These are phyloP conservation scores for Mucor indicus DNA, from an alignment of 371 early-diverging fungal genomes.

Conservation along the genomic window DNA sequence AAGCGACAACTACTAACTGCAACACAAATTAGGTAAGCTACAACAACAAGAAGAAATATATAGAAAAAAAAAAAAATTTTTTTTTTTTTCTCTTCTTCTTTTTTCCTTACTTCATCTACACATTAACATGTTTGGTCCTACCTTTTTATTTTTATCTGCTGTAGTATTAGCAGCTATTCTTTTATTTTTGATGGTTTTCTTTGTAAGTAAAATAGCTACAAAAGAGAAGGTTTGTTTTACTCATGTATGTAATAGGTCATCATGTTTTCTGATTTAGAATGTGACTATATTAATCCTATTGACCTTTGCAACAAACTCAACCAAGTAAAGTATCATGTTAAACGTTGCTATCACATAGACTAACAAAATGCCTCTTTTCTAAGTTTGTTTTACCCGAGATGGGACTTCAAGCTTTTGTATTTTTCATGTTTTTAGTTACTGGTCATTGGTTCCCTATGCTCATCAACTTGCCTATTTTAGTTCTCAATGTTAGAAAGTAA, in stretches of 20 bases:
- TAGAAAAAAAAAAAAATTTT: neutral
- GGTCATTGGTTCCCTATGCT: constrained; percentile 83
- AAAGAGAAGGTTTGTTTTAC: neutral
- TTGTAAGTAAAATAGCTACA: constrained; percentile 6
- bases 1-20: too few species aligned
- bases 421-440: constrained; percentile 71
- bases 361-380: too few species aligned
- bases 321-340: constrained; percentile 70
- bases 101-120: neutral
- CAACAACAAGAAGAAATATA: too few species aligned
- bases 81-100: constrained; percentile 6
- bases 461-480: constrained; percentile 80
- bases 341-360: too few species aligned
- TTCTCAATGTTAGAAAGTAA: constrained; percentile 78
- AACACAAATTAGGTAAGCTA: too few species aligned
- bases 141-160: constrained; percentile 82
- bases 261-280: constrained; percentile 88
- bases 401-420: constrained; percentile 72
- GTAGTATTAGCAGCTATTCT: constrained; percentile 86
- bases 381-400: constrained; percentile 92
- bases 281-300: constrained; percentile 96
- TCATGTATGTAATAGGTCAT: constrained; percentile 58
- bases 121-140: constrained; percentile 53
- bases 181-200: constrained; percentile 74
- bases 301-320: constrained; percentile 92